A percentile compares a stretch with the other conserved stretches of the same genome.
phyloP scores from a whole-genome alignment of 164 flowering plant genomes.

The Vitis vinifera region DNA sequence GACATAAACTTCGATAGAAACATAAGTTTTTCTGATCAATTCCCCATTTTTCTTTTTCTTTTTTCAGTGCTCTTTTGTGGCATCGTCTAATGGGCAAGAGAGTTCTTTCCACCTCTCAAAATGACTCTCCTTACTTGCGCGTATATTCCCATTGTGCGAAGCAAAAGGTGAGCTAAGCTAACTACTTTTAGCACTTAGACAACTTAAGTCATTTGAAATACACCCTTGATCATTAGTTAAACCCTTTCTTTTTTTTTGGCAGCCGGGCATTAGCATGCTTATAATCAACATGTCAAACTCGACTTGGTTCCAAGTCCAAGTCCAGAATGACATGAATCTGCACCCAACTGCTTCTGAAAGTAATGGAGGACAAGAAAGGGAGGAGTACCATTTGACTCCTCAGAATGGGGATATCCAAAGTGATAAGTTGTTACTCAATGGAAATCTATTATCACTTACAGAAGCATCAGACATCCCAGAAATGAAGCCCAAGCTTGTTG shows the following conservation, averaged over 20 bases:
- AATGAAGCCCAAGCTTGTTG: slow-evolving; percentile 38
- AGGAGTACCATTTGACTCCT: slow-evolving; percentile 61
- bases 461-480: slow-evolving; percentile 37
- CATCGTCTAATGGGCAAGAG: slow-evolving; percentile 66
- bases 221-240: no score
- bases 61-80: slow-evolving; percentile 70
- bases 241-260: no score
- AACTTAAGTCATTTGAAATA: no score
- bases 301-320: slow-evolving; percentile 28
- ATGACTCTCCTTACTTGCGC: slow-evolving; percentile 42
- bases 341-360: slow-evolving; percentile 2
- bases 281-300: slow-evolving; percentile 50
- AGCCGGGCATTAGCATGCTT: no score
- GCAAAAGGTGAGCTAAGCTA: slow-evolving; percentile 21
- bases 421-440: slow-evolving; percentile 47
- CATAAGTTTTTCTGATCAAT: no score
- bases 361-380: slow-evolving; percentile 19
- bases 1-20: no score
- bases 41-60: no score
- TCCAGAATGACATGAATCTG: slow-evolving; percentile 31
- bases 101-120: slow-evolving; percentile 37
- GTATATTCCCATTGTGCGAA: slow-evolving; percentile 65
- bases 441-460: slow-evolving; percentile 44
- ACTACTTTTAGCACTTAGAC: no score
- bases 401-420: slow-evolving; percentile 47